Percentiles rank a stretch among this genome's conserved stretches.
Conservation (phyloP, 2,329 filamentous ascomycete species). For the Cercospora zeina region DNA sequence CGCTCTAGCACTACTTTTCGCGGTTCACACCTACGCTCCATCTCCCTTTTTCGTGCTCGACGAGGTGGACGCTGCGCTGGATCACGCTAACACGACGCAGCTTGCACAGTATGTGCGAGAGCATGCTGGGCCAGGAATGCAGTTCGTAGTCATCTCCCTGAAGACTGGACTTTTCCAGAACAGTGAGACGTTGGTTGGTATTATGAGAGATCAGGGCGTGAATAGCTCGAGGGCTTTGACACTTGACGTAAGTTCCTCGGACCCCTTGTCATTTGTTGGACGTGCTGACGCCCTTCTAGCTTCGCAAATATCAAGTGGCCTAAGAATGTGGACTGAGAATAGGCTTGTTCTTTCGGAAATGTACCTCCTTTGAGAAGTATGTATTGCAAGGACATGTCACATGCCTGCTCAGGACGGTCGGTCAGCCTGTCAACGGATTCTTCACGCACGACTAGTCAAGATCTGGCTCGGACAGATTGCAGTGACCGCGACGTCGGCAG, state of each 20-base stretch:
- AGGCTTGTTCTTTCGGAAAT: background rate
- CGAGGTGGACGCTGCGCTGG: slow-evolving; percentile 96
- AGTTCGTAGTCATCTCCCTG: slow-evolving; percentile 96
- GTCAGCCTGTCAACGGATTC: background rate
- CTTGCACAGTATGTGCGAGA: slow-evolving; percentile 95
- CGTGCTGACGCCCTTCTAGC: slow-evolving; percentile 25
- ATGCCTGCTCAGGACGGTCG: slow-evolving; percentile 40
- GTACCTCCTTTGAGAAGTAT: background rate
- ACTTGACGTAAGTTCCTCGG: slow-evolving; percentile 76
- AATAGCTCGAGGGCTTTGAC: slow-evolving; percentile 92
- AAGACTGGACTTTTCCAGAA: slow-evolving; percentile 96
- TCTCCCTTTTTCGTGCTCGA: slow-evolving; percentile 97
- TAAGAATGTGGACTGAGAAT: slow-evolving; percentile 26
- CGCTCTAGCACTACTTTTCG: slow-evolving; percentile 91
- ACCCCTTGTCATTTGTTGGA: background rate
- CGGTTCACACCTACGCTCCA: slow-evolving; percentile 93
- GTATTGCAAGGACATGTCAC: slow-evolving; percentile 64
- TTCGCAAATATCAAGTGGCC: slow-evolving; percentile 40
- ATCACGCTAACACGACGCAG: slow-evolving; percentile 94
- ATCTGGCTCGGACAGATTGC: background rate
- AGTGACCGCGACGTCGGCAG: background rate
- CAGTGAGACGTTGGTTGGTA: slow-evolving; percentile 90
- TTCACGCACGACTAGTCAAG: background rate
- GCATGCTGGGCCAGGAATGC: slow-evolving; percentile 94
- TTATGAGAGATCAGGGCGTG: slow-evolving; percentile 90